Evolutionary conservation across 805 yeast species (phyloP), one percentile per base, ranked within the genome.

Genomic region (Candida sanyiensis): DNA sequence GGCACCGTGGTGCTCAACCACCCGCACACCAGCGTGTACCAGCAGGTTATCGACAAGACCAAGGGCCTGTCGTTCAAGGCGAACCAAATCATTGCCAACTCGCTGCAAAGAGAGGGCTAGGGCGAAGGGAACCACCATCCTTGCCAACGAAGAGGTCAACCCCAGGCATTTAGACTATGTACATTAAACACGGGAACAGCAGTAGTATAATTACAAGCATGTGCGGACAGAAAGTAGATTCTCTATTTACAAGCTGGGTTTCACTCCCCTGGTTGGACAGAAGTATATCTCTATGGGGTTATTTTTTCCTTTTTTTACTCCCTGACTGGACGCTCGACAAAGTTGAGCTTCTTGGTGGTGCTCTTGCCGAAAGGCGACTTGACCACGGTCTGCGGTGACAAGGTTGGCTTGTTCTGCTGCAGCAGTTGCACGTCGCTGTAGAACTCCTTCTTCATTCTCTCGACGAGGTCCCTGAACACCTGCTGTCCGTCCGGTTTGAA

Each of bases 41-140:
- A 83, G 48, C 82, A 79, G 47, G 73, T 83, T 28, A 72, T 74
- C 46, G 84, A 79, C 51, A 75, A 72, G 58, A 76, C 83, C n/a
- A 79, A 78, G 66, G 77, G 77, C 5, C 62, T 78, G 50, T 70
- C 75, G 25, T 77, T 72, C 63, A 71, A 75, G 52, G 72, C 81
- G 15, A 71, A 68, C 55, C 82, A 77, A 58, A 64, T 75, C 32
- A 65, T 76, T 46, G 67, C 69, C 40, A 67, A 69, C 40, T 69
- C 73, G 37, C 42, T 57, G 33, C 64, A 60, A 44, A 59, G 59
- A 20, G 43, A 39, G 21, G 28, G n/a, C n/a, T 22, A 27, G 24
- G 22, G 33, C 28, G 31, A 33, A 23, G 11, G 26, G 25, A 24
- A 10, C 9, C 12, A 24, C 9, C 12, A 23, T 23, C 9, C 12